A percentile compares a stretch with the other conserved stretches of the same genome.
Conservation (phyloP, 1,284 basidiomycete genomes). For the Wallemia ichthyophaga region DNA sequence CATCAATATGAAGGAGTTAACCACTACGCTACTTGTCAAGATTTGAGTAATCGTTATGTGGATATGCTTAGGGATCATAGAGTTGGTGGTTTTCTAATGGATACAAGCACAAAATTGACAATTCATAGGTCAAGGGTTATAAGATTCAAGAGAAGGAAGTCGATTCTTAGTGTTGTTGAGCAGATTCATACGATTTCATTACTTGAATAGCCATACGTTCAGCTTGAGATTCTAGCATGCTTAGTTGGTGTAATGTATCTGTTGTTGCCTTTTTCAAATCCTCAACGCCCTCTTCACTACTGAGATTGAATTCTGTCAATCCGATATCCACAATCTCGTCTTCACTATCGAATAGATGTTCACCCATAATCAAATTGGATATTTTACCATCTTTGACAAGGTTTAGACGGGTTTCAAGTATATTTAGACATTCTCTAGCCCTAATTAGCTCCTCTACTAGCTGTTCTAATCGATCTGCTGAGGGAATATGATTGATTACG, state of each 20-base stretch:
- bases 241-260: neutral
- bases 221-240: neutral
- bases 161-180: neutral
- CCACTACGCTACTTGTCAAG: constrained; percentile 61
- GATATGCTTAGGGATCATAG: constrained; percentile 53
- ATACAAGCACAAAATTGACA: neutral
- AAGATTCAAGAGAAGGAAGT: neutral
- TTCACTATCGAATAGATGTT: neutral
- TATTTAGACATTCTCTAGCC: neutral
- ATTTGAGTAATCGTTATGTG: constrained; percentile 55
- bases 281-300: neutral
- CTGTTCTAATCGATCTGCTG: neutral
- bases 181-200: neutral
- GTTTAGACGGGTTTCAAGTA: neutral
- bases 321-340: neutral
- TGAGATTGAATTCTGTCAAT: neutral
- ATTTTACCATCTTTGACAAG: neutral
- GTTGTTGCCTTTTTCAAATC: neutral
- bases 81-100: constrained; percentile 24
- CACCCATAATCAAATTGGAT: neutral
- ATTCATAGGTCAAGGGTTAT: neutral
- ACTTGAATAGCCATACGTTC: neutral
- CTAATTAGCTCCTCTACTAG: neutral
- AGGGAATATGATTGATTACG: neutral
- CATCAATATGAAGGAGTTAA: constrained; percentile 75